Evolutionary conservation across 164 flowering plant genomes (phyloP).

Genomic region (Kalanchoe fedtschenkoi): DNA sequence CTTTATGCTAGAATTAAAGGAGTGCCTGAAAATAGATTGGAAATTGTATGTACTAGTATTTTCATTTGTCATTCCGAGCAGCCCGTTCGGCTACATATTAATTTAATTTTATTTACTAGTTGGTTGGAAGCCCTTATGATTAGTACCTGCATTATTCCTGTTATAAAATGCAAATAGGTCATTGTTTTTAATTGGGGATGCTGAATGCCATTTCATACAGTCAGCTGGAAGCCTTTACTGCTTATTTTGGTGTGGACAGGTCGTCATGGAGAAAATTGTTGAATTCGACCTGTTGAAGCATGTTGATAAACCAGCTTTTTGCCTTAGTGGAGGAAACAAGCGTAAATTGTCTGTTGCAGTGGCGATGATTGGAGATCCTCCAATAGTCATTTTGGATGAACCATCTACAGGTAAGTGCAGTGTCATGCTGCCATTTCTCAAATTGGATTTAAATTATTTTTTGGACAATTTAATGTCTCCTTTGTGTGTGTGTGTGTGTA

Average conservation of each 20-base stretch:
- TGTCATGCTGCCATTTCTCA: not conserved
- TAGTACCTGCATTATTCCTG: no score
- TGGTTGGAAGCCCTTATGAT: no score
- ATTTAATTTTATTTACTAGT: not conserved
- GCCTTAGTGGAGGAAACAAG: slow-evolving; percentile 95
- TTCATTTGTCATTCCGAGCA: no score
- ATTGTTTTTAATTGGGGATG: not conserved
- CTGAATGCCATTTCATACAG: not conserved
- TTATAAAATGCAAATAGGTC: not conserved
- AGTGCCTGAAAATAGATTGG: slow-evolving; percentile 51
- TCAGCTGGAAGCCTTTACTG: not conserved
- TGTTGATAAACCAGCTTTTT: slow-evolving; percentile 70
- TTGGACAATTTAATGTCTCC: no score
- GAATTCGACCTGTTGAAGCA: slow-evolving; percentile 93
- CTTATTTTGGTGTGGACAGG: slow-evolving; percentile 32
- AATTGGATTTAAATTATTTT: not conserved
- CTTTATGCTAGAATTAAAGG: slow-evolving; percentile 96
- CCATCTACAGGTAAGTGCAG: slow-evolving; percentile 78
- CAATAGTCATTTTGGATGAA: slow-evolving; percentile 94
- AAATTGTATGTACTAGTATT: slow-evolving; percentile 37
- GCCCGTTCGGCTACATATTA: not conserved
- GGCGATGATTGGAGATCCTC: slow-evolving; percentile 99
- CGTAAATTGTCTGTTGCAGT: slow-evolving; percentile 94
- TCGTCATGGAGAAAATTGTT: slow-evolving; percentile 68
- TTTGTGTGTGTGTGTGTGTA: not conserved